Evolutionary conservation across 768 basidiomycete species (phyloP).

Genomic region (Psilocybe cubensis): DNA sequence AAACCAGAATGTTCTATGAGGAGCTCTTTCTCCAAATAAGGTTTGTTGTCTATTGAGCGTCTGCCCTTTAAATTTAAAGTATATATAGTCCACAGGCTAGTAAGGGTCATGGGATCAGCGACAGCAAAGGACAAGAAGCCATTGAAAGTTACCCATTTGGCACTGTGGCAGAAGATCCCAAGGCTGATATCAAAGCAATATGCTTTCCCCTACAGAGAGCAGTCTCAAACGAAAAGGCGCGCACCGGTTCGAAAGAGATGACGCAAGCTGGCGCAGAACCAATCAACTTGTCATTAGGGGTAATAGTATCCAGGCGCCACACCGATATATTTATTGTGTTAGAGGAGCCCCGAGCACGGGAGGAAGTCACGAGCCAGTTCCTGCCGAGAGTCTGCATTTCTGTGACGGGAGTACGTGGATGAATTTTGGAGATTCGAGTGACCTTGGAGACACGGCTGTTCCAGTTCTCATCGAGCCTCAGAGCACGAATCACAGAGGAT

Average conservation of each 20-base stretch:
- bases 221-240: slow-evolving; percentile 37
- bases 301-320: slow-evolving; percentile 36
- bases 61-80: slow-evolving; percentile 15
- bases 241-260: slow-evolving; percentile 28
- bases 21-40: slow-evolving; percentile 12
- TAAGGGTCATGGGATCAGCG: neutral
- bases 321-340: slow-evolving; percentile 44
- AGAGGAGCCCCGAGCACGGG: slow-evolving; percentile 25
- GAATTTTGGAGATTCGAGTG: slow-evolving; percentile 38
- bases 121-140: neutral
- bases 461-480: slow-evolving; percentile 59
- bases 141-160: slow-evolving; percentile 14
- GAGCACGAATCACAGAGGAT: slow-evolving; percentile 41
- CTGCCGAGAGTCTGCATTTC: slow-evolving; percentile 53
- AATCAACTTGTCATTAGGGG: slow-evolving; percentile 7
- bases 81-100: slow-evolving; percentile 14
- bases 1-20: slow-evolving; percentile 18
- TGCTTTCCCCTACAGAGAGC: slow-evolving; percentile 28
- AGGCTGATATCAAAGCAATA: slow-evolving; percentile 24
- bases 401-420: slow-evolving; percentile 40
- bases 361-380: slow-evolving; percentile 50
- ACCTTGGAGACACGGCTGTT: slow-evolving; percentile 36
- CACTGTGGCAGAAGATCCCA: slow-evolving; percentile 14
- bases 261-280: slow-evolving; percentile 21
- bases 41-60: slow-evolving; percentile 1